Evolutionary conservation across 495 filamentous ascomycete genomes (phyloP).

Genomic region (Ramalina peruviana): DNA sequence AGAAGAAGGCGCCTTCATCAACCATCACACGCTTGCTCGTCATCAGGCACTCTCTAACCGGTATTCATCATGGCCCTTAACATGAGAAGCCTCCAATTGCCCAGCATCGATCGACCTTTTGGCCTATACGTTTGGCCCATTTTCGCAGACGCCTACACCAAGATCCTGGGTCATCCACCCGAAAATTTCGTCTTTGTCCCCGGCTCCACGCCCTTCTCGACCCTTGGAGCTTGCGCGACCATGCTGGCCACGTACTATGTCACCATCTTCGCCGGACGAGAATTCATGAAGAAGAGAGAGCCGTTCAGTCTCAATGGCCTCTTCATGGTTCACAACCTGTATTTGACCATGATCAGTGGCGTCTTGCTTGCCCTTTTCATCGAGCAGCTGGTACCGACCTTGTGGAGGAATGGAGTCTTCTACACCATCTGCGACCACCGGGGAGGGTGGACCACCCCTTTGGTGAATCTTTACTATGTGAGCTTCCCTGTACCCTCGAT

Average conservation of each 20-base stretch:
- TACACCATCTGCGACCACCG: constrained; percentile 47
- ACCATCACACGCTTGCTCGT: neutral
- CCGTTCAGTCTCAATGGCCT: constrained; percentile 47
- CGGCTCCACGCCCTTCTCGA: constrained; percentile 46
- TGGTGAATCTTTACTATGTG: constrained; percentile 58
- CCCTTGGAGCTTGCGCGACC: constrained; percentile 39
- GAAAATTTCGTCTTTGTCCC: constrained; percentile 45
- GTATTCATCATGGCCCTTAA: constrained; percentile 24
- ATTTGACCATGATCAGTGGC: constrained; percentile 47
- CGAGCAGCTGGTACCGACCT: constrained; percentile 49
- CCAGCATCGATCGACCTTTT: constrained; percentile 83
- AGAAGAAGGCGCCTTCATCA: no score
- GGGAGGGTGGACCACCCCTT: constrained; percentile 53
- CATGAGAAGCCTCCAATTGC: constrained; percentile 51
- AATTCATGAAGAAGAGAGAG: constrained; percentile 46
- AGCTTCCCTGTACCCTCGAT: neutral
- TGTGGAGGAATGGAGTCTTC: constrained; percentile 46
- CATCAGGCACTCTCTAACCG: neutral
- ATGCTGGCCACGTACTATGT: constrained; percentile 50
- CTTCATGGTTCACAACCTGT: constrained; percentile 60
- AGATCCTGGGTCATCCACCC: constrained; percentile 51
- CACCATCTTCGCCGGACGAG: constrained; percentile 50
- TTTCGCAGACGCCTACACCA: constrained; percentile 72
- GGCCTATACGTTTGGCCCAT: constrained; percentile 87
- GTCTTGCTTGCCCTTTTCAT: constrained; percentile 47